These are phyloP conservation scores for Yamadazyma spencermartinsiae DNA, from an alignment of 1,139 yeast species.

Conservation along the genomic window DNA sequence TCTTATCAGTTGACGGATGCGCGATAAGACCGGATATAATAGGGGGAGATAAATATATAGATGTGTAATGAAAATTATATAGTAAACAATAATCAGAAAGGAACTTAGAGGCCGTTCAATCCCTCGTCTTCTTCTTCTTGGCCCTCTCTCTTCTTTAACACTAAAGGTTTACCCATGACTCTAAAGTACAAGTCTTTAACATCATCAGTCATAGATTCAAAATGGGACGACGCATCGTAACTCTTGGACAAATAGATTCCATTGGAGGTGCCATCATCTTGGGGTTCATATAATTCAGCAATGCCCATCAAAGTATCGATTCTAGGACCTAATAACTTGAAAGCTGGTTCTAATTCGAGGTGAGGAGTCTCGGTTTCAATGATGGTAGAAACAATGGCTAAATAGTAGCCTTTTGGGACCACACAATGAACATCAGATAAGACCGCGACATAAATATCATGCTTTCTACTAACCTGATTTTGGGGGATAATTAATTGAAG, in stretches of 20 bases:
- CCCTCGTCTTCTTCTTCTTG: constrained; percentile 59
- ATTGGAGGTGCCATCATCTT: constrained; percentile 76
- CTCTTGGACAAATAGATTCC: constrained; percentile 82
- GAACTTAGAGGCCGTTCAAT: constrained; percentile 25
- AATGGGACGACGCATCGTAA: constrained; percentile 93
- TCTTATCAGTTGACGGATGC: background rate
- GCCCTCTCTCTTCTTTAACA: constrained; percentile 70
- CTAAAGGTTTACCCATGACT: constrained; percentile 89
- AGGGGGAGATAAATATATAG: background rate
- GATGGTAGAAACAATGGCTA: constrained; percentile 93
- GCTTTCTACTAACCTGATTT: constrained; percentile 89
- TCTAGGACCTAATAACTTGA: constrained; percentile 78
- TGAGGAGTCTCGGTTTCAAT: constrained; percentile 95
- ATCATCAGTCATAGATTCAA: constrained; percentile 95
- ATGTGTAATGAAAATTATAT: background rate
- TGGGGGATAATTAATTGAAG: constrained; percentile 95
- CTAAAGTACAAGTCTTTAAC: constrained; percentile 92
- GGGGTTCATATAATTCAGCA: constrained; percentile 88
- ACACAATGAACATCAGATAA: constrained; percentile 90
- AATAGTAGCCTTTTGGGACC: constrained; percentile 82
- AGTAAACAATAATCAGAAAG: background rate
- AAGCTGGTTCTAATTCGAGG: constrained; percentile 90
- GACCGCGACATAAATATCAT: constrained; percentile 92
- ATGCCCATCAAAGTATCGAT: constrained; percentile 94
- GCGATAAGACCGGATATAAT: background rate